A percentile compares a stretch with the other conserved stretches of the same genome.
phyloP scores from a whole-genome alignment of 2,329 filamentous ascomycete genomes.

The Colletotrichum camelliae region DNA sequence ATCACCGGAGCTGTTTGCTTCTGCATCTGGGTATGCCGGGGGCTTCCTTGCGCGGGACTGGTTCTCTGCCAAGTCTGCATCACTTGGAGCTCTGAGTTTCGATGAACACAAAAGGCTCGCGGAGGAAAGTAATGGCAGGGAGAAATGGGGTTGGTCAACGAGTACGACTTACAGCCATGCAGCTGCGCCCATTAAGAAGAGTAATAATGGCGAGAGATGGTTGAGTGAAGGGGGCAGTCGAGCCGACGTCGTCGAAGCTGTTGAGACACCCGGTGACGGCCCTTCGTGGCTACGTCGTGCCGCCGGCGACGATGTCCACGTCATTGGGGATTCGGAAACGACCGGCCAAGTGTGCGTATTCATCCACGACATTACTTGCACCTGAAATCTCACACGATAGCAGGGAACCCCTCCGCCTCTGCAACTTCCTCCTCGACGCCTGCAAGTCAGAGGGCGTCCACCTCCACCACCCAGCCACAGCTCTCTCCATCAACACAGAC shows the following conservation, averaged over 20 bases:
- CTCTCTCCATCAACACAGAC: slow-evolving; percentile 58
- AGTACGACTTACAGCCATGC: slow-evolving; percentile 64
- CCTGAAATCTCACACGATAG: background rate
- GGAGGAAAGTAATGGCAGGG: slow-evolving; percentile 58
- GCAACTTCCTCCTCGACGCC: slow-evolving; percentile 65
- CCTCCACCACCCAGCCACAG: slow-evolving; percentile 68
- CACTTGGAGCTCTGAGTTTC: slow-evolving; percentile 72
- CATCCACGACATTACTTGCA: background rate
- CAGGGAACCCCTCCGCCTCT: slow-evolving; percentile 72
- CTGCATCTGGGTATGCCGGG: slow-evolving; percentile 75
- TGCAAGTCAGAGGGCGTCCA: slow-evolving; percentile 66
- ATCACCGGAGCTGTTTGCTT: slow-evolving; percentile 66
- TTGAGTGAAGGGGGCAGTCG: slow-evolving; percentile 68
- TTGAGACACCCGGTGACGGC: slow-evolving; percentile 34
- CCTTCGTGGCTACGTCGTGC: slow-evolving; percentile 65
- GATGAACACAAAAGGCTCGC: slow-evolving; percentile 71
- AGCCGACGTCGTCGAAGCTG: slow-evolving; percentile 51
- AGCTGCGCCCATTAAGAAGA: slow-evolving; percentile 36
- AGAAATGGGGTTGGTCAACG: slow-evolving; percentile 54
- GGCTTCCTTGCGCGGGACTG: slow-evolving; percentile 79
- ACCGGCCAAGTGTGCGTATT: slow-evolving; percentile 69
- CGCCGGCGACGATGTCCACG: slow-evolving; percentile 61
- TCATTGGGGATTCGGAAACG: slow-evolving; percentile 64
- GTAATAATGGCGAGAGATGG: slow-evolving; percentile 66
- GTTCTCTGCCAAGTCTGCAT: slow-evolving; percentile 63